Conservation (phyloP, 805 yeast species). For the Zygoascus biomembranicola region DNA sequence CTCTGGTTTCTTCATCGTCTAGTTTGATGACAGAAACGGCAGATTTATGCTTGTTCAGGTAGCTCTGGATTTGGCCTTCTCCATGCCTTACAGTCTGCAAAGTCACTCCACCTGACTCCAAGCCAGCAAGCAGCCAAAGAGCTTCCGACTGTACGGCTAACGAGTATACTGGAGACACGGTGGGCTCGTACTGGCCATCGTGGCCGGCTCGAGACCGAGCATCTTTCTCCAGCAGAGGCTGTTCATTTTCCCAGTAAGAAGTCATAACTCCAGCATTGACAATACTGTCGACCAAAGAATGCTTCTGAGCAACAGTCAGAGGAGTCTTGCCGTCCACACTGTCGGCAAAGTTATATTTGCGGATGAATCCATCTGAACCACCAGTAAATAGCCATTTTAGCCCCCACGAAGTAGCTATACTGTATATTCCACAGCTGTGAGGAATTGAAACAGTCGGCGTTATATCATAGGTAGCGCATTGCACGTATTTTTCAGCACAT, state of each 20-base stretch:
- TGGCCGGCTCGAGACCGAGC: conserved; percentile 28
- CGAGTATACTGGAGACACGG: conserved; percentile 77
- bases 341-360: conserved; percentile 80
- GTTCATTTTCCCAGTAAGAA: conserved; percentile 95
- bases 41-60: conserved; percentile 61
- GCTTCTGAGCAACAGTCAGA: conserved; percentile 84
- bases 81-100: conserved; percentile 73
- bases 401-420: conserved; percentile 69
- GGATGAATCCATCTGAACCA: conserved; percentile 89
- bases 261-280: conserved; percentile 73
- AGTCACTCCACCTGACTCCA: conserved; percentile 71
- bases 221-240: conserved; percentile 51
- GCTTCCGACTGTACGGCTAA: conserved; percentile 78
- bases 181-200: conserved; percentile 30
- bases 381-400: conserved; percentile 87
- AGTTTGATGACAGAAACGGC: conserved; percentile 68
- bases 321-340: conserved; percentile 83
- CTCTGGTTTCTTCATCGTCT: conserved; percentile 50
- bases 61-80: conserved; percentile 76
- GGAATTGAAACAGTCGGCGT: conserved; percentile 85
- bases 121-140: conserved; percentile 76
- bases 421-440: conserved; percentile 67
- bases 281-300: conserved; percentile 78
- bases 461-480: conserved; percentile 56
- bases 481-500: conserved; percentile 37